Conservation (phyloP, 805 yeast species). For the Yamadazyma sp. region DNA sequence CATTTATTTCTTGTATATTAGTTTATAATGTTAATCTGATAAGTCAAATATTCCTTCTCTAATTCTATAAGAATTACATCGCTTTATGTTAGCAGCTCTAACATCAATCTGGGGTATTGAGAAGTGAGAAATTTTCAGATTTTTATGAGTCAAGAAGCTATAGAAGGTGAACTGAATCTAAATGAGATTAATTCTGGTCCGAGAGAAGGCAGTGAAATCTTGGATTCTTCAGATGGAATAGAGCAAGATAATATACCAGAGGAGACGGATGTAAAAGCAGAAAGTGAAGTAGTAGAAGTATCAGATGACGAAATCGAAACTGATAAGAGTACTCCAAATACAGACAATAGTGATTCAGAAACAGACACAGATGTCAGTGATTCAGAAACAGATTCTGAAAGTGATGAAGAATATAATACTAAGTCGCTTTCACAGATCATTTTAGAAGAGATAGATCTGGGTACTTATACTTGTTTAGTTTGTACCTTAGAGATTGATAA, state of each 20-base stretch:
- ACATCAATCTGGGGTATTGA: no score
- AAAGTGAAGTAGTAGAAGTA: background rate
- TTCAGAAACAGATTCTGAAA: conserved; percentile 1
- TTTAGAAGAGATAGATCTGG: conserved; percentile 56
- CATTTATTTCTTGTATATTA: background rate
- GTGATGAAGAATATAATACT: conserved; percentile 18
- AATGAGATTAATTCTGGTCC: background rate
- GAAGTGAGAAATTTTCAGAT: no score
- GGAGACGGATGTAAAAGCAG: background rate
- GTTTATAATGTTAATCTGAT: conserved; percentile 1
- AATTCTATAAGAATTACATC: no score
- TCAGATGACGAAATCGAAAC: background rate
- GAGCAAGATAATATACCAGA: background rate
- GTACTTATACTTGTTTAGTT: conserved; percentile 79
- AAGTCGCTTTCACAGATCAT: conserved; percentile 35
- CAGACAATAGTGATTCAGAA: conserved; percentile 1
- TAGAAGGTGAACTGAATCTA: no score
- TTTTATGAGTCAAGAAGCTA: no score
- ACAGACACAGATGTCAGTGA: conserved; percentile 4
- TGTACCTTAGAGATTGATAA: conserved; percentile 81
- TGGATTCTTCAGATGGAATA: background rate
- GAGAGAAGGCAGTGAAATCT: background rate
- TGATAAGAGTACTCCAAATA: background rate
- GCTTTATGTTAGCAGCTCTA: no score
- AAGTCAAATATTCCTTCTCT: background rate